Conservation (phyloP, 768 basidiomycete genomes). For the Collybia sordida region DNA sequence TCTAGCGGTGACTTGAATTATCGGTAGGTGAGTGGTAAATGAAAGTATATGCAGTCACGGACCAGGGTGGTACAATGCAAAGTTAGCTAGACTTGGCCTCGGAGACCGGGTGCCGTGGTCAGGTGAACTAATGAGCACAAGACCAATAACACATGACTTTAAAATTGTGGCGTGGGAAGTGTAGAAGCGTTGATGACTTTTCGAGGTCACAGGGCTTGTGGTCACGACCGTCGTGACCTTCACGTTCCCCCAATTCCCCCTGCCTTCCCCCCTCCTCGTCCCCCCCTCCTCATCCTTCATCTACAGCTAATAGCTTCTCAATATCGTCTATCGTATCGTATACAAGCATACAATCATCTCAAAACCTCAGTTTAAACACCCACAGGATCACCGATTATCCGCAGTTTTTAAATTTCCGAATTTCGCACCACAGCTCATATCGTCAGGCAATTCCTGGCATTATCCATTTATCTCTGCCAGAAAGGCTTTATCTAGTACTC, state of each 20-base stretch:
- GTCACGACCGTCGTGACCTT: conserved; percentile 30
- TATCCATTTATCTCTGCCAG: not conserved
- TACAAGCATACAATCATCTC: too few relatives aligned
- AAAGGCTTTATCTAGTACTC: not conserved
- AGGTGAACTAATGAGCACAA: not conserved
- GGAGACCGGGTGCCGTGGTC: not conserved
- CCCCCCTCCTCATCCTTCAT: not conserved
- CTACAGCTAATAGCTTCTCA: not conserved
- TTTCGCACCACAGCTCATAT: not conserved
- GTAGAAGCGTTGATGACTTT: conserved; percentile 12
- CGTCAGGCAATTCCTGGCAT: not conserved
- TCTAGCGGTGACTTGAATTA: too few relatives aligned
- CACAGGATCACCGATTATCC: not conserved
- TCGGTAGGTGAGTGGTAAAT: too few relatives aligned
- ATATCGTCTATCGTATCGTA: not conserved
- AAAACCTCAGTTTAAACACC: too few relatives aligned
- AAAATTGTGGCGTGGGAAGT: conserved; percentile 24
- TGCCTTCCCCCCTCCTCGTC: conserved; percentile 11
- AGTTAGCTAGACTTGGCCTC: too few relatives aligned
- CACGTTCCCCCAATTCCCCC: conserved; percentile 24
- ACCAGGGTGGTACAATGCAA: too few relatives aligned
- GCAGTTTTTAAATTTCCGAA: not conserved
- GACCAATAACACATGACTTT: conserved; percentile 15
- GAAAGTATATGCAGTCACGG: too few relatives aligned
- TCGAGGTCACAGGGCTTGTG: conserved; percentile 27